A percentile compares a stretch with the other conserved stretches of the same genome.
Evolutionary conservation across 345 rosid genomes (phyloP).

Genomic region (Ailanthus altissimus): DNA sequence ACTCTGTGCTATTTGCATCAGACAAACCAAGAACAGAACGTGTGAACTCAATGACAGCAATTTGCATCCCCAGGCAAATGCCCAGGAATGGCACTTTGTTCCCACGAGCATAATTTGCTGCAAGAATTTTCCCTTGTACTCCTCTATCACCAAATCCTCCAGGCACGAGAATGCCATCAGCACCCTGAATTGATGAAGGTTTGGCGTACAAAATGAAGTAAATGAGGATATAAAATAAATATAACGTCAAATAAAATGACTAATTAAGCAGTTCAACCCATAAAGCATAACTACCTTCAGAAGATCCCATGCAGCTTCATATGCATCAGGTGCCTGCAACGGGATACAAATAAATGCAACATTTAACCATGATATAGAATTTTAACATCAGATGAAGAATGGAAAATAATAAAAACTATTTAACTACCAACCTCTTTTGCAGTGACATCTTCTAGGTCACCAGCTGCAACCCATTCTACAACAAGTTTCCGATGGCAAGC

Average conservation of each 20-base stretch:
- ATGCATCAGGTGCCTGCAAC: constrained; percentile 57
- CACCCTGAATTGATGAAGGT: constrained; percentile 44
- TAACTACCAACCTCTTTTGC: constrained; percentile 44
- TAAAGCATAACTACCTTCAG: constrained; percentile 49
- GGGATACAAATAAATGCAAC: constrained; percentile 20
- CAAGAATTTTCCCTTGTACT: constrained; percentile 83
- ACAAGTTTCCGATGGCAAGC: constrained; percentile 63
- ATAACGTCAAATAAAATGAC: constrained; percentile 8
- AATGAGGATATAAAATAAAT: not conserved
- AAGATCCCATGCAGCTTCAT: constrained; percentile 67
- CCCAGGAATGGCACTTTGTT: constrained; percentile 73
- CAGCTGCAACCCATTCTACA: constrained; percentile 81
- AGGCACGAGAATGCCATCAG: constrained; percentile 78
- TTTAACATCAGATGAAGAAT: constrained; percentile 6
- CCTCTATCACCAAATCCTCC: constrained; percentile 95
- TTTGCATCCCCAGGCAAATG: constrained; percentile 86
- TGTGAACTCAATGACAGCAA: constrained; percentile 81
- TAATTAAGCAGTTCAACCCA: not conserved
- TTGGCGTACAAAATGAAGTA: constrained; percentile 13
- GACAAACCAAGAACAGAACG: constrained; percentile 66
- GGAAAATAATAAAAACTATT: constrained; percentile 20
- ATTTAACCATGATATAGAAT: not conserved
- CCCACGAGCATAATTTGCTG: constrained; percentile 78
- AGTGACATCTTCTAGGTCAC: constrained; percentile 71
- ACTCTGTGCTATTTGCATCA: constrained; percentile 76